Conservation (phyloP, 2,329 filamentous ascomycete genomes). For the Teratosphaeriaceae sp. region DNA sequence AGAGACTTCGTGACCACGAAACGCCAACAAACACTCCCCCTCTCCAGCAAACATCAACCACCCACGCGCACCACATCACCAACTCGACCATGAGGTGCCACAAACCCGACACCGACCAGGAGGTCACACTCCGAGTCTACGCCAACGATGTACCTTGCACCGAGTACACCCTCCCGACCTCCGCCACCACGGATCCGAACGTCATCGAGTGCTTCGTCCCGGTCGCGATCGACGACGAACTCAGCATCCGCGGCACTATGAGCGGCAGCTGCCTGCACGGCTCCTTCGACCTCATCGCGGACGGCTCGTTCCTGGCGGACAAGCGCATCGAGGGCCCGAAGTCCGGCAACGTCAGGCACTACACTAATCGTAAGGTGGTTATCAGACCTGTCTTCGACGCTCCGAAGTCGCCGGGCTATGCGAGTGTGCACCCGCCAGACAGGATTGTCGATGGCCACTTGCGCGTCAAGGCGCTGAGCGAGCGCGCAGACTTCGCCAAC, state of each 20-base stretch:
- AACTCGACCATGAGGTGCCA: conserved; percentile 32
- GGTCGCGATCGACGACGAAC: conserved; percentile 24
- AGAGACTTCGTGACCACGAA: too few relatives aligned
- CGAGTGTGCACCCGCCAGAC: conserved; percentile 9
- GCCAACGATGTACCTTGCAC: conserved; percentile 20
- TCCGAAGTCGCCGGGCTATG: conserved; percentile 9
- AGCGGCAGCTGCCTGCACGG: conserved; percentile 26
- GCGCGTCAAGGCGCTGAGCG: conserved; percentile 11
- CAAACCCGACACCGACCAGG: conserved; percentile 29
- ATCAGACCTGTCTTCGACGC: conserved; percentile 8
- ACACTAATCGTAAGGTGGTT: conserved; percentile 12
- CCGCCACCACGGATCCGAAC: conserved; percentile 21
- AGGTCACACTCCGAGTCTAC: conserved; percentile 23
- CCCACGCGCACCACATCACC: neutral
- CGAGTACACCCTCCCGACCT: conserved; percentile 30
- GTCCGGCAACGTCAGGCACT: conserved; percentile 7
- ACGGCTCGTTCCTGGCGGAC: conserved; percentile 29
- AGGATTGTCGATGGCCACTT: conserved; percentile 19
- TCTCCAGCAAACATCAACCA: too few relatives aligned
- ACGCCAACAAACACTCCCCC: too few relatives aligned
- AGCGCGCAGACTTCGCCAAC: conserved; percentile 1
- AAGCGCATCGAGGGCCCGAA: conserved; percentile 18
- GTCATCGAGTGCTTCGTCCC: conserved; percentile 30
- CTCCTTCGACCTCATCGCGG: conserved; percentile 31
- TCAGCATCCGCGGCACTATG: conserved; percentile 29